Evolutionary conservation across 2,329 filamentous ascomycete genomes (phyloP).

Genomic region (Trichoderma polysporum): DNA sequence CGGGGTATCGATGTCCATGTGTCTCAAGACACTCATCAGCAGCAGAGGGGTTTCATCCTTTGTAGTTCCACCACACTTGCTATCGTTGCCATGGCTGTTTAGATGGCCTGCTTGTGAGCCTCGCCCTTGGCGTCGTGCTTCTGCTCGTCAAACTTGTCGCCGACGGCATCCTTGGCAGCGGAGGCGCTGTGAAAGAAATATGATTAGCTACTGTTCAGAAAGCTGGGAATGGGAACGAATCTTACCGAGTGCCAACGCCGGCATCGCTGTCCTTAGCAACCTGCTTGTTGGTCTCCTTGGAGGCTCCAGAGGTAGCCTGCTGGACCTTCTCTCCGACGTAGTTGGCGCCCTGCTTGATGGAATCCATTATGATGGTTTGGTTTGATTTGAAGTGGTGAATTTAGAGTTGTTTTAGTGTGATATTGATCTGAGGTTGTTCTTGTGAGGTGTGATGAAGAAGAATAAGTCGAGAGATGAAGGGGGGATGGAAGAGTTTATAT

Average conservation of each 20-base stretch:
- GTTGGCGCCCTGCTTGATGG: constrained; percentile 62
- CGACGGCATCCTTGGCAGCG: constrained; percentile 49
- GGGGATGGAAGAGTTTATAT: constrained; percentile 19
- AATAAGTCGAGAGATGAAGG: background rate
- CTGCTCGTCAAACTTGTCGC: constrained; percentile 47
- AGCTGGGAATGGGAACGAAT: background rate
- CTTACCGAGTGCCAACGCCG: constrained; percentile 53
- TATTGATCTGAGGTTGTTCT: constrained; percentile 4
- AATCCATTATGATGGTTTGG: constrained; percentile 48
- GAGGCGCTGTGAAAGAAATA: constrained; percentile 37
- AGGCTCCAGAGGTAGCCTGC: constrained; percentile 53
- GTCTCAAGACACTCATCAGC: background rate
- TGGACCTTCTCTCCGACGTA: constrained; percentile 64
- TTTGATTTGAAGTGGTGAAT: constrained; percentile 18
- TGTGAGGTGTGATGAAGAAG: constrained; percentile 15
- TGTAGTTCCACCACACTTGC: background rate
- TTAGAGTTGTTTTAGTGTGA: constrained; percentile 15
- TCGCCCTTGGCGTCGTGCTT: constrained; percentile 42
- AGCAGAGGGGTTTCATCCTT: background rate
- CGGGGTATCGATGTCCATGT: constrained; percentile 18
- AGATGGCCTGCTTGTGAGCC: constrained; percentile 43
- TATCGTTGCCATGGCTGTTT: constrained; percentile 26
- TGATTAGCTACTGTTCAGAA: background rate
- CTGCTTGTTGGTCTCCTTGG: constrained; percentile 70
- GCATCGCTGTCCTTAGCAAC: constrained; percentile 63